Conservation (phyloP, 345 rosid genomes). For the Turnera subulata region DNA sequence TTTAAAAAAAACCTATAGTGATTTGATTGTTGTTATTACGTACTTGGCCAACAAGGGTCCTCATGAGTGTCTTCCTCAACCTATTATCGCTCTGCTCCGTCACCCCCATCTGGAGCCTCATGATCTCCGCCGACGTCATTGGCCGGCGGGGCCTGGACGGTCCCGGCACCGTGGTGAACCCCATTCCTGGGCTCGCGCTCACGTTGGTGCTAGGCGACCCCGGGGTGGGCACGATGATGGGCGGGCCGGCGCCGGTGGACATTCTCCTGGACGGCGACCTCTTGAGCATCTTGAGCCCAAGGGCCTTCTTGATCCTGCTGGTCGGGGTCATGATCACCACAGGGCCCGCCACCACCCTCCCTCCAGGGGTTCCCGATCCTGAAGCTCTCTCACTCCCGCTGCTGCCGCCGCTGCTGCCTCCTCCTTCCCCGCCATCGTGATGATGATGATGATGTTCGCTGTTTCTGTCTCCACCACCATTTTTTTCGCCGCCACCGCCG, state of each 20-base stretch:
- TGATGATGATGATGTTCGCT: slow-evolving; percentile 33
- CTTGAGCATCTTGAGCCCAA: slow-evolving; percentile 75
- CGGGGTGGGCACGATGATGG: slow-evolving; percentile 29
- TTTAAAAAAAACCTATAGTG: no score
- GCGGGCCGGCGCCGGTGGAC: slow-evolving; percentile 32
- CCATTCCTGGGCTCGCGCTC: slow-evolving; percentile 26
- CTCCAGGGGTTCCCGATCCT: slow-evolving; percentile 18
- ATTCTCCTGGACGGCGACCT: slow-evolving; percentile 67
- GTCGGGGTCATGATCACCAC: slow-evolving; percentile 64
- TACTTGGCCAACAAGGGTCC: slow-evolving; percentile 93
- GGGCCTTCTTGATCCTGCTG: slow-evolving; percentile 66
- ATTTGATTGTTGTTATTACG: no score
- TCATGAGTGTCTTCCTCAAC: slow-evolving; percentile 78
- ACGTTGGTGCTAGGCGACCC: slow-evolving; percentile 40
- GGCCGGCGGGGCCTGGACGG: slow-evolving; percentile 58
- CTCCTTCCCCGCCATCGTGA: slow-evolving; percentile 27
- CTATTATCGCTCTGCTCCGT: slow-evolving; percentile 83
- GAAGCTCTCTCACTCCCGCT: no score
- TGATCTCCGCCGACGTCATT: slow-evolving; percentile 82
- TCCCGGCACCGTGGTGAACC: slow-evolving; percentile 38
- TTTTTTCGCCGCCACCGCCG: background rate
- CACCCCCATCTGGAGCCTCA: slow-evolving; percentile 91
- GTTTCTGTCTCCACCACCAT: no score
- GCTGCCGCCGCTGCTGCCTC: no score
- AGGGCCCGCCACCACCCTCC: slow-evolving; percentile 27